Evolutionary conservation across 2,329 filamentous ascomycete genomes (phyloP), one percentile per base, ranked within the genome.

Genomic region (Volutella citrinella): DNA sequence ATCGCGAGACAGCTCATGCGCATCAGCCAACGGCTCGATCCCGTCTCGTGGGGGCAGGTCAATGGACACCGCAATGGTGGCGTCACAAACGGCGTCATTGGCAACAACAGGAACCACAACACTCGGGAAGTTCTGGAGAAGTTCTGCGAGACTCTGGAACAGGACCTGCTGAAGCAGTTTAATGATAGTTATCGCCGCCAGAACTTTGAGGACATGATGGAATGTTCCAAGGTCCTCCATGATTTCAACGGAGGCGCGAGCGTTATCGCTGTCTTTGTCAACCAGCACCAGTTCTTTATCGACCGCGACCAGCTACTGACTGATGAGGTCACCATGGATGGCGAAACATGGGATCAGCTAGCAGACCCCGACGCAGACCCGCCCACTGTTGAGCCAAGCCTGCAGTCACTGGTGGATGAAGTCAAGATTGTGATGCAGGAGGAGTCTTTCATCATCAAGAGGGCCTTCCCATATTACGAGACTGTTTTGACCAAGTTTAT

Each of bases 231-330:
- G 54, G 93, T 96, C 25, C 70, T 98, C 43, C 78, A 93, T 57
- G 93, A 97, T 63, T 98, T 98, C 72, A 95, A 91, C 60, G 89
- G 93, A 32, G 93, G 93, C 32, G 82, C 88, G 37, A 97, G 90
- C 58, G 93, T 97, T 40, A 95, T 96, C 61, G 91, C 87, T 11
- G 74, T 91, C 10, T 98, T 97, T 61, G 91, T 98, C 56, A 98
- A 98, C 57, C 93, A 98, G 61, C 94, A 98, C 64, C 89, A 95
- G 55, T 98, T 98, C 73, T 98, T 98, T 66, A 96, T 98, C 55
- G 93, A 97, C 57, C 77, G 90, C 17, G 93, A 89, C 48, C 91
- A 97, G 60, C 71, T 98, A 37, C 83, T 95, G 30, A 85, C 84
- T 1, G 90, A 95, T 52, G 90, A 95, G 58, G 79, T 95, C 12